These are phyloP conservation scores for Phaeotremella skinneri DNA, from an alignment of 768 basidiomycete genomes.

Conservation along the genomic window DNA sequence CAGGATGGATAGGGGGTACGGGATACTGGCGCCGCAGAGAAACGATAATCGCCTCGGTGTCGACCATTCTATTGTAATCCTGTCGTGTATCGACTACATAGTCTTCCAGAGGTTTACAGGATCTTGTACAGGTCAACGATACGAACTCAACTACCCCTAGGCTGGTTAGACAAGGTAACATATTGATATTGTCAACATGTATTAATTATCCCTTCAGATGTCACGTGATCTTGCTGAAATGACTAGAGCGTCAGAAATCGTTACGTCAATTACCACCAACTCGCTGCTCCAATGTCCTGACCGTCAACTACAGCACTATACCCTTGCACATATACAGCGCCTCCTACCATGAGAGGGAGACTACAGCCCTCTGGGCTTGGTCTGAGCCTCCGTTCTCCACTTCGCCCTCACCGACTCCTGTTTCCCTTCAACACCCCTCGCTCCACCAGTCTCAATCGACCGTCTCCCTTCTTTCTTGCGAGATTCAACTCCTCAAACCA, in stretches of 20 bases:
- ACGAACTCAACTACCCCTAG: too few relatives aligned
- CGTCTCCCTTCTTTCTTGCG: neutral
- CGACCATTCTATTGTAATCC: conserved; percentile 31
- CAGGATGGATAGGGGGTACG: conserved; percentile 29
- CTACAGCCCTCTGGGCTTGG: neutral
- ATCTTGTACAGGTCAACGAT: too few relatives aligned
- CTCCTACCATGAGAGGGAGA: neutral
- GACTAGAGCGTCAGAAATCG: too few relatives aligned
- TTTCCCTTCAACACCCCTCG: neutral
- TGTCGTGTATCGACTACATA: too few relatives aligned
- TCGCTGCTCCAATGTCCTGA: neutral
- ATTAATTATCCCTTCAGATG: too few relatives aligned
- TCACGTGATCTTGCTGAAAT: too few relatives aligned
- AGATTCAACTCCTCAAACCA: conserved; percentile 20
- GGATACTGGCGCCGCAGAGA: conserved; percentile 27
- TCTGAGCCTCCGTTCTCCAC: neutral
- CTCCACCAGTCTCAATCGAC: neutral
- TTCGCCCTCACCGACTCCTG: neutral
- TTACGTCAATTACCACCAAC: too few relatives aligned
- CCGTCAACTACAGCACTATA: neutral
- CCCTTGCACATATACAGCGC: neutral
- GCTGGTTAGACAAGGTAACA: too few relatives aligned
- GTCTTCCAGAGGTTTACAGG: too few relatives aligned
- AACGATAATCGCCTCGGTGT: conserved; percentile 13
- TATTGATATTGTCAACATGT: too few relatives aligned